These are phyloP conservation scores for Pogostemon cablin DNA, from an alignment of 257 asterid species.

Conservation along the genomic window DNA sequence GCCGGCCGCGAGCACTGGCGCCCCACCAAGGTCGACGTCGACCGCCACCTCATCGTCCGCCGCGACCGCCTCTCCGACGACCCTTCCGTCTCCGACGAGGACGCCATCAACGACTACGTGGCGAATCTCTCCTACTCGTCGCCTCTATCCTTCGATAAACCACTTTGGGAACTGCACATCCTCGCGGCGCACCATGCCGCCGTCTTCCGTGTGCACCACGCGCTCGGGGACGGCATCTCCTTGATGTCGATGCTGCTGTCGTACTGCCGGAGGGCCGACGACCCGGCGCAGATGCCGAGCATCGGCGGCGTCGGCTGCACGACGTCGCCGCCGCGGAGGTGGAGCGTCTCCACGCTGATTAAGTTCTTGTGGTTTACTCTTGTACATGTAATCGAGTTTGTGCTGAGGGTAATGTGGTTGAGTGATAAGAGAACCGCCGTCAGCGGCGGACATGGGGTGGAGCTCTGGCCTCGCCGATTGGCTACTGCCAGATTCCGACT, in stretches of 20 bases:
- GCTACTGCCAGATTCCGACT: slow-evolving; percentile 53
- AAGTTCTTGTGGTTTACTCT: slow-evolving; percentile 45
- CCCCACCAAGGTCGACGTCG: slow-evolving; percentile 50
- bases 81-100: slow-evolving; percentile 47
- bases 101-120: slow-evolving; percentile 57
- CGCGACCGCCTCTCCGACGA: slow-evolving; percentile 39
- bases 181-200: slow-evolving; percentile 57
- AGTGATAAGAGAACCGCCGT: slow-evolving; percentile 48
- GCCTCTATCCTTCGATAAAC: slow-evolving; percentile 60
- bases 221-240: slow-evolving; percentile 83
- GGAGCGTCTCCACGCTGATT: slow-evolving; percentile 39
- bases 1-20: slow-evolving; percentile 72
- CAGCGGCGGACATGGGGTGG: slow-evolving; percentile 64
- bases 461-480: slow-evolving; percentile 57
- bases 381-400: slow-evolving; percentile 40
- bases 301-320: slow-evolving; percentile 39
- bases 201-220: slow-evolving; percentile 74
- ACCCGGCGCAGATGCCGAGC: slow-evolving; percentile 45
- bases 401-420: slow-evolving; percentile 42
- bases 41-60: slow-evolving; percentile 57
- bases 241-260: slow-evolving; percentile 62
- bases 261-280: slow-evolving; percentile 55
- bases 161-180: slow-evolving; percentile 76
- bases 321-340: slow-evolving; percentile 1
- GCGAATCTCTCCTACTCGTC: slow-evolving; percentile 59